These are phyloP conservation scores for Coniochaeta prunicola DNA, from an alignment of 2,329 filamentous ascomycete species.

Conservation along the genomic window DNA sequence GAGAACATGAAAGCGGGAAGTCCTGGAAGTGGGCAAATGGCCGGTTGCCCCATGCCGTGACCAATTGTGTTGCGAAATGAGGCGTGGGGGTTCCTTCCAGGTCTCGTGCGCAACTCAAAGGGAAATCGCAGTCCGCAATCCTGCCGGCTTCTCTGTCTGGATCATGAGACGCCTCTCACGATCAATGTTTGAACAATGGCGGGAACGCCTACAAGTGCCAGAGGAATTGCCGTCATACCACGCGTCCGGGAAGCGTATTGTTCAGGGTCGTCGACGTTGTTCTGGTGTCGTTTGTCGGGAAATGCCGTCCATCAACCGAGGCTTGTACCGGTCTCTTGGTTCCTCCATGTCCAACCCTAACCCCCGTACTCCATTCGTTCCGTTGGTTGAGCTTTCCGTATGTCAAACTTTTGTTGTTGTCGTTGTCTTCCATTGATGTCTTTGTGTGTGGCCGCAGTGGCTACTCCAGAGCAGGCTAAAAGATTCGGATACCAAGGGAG, in stretches of 20 bases:
- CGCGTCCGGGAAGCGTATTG: no score
- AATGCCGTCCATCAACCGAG: no score
- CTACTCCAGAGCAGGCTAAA: neutral
- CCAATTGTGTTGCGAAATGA: constrained; percentile 1
- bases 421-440: neutral
- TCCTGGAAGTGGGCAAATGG: neutral
- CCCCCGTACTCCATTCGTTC: neutral
- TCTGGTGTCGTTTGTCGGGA: no score
- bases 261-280: no score
- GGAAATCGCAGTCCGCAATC: neutral
- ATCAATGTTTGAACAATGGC: no score
- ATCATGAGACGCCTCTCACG: no score
- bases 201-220: no score
- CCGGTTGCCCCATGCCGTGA: neutral
- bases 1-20: neutral
- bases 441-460: neutral
- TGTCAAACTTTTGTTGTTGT: neutral
- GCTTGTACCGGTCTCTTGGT: neutral
- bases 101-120: no score
- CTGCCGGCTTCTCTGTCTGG: neutral
- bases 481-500: neutral
- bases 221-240: no score
- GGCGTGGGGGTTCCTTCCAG: neutral
- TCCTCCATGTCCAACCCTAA: neutral
- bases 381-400: neutral